Base-by-base conservation (phyloP, 2,329 filamentous ascomycete genomes). In the Uncinocarpus reesii region DNA sequence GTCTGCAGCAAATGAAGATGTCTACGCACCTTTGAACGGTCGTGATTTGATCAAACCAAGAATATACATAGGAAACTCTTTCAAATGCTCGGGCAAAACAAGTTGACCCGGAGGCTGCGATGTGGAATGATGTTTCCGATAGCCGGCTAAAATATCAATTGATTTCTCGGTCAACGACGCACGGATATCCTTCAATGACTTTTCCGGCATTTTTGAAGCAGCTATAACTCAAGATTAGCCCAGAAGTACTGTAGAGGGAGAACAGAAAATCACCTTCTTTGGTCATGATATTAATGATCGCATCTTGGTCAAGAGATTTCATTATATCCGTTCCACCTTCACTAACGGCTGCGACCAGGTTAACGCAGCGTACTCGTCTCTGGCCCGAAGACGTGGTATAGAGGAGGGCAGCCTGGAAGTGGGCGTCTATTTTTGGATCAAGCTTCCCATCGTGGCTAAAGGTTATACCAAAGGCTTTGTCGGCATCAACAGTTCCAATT, bases 371-470 rank as follows among this genome's bases (percentile, higher is more conserved):
- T 42, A 98, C 92, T 47, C 92, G 78, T 42, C 92, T 81, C 67
- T 98, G 81, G 3, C 92, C 92, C 43, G 78, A 82, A 3, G 88
- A 85, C 3, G 90, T 93, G 0, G 92, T 98, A 69, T 98, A 98
- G 1, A 98, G 77, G 2, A 98, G 72, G 1, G 92, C 92, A 18
- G 86, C 87, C 65, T 98, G 92, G 76, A 98, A 98, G 68, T 98
- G 92, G 6, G 90, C 90, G 65, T 98, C 92, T 18, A 96, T 76
- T 67, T 95, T 95, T 3, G 87, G 74, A 66, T 98, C 92, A n/a
- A 98, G 78, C 68, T 96, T 96, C 52, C 92, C 92, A 62, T 98
- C 92, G 65, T 98, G 94, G 58, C 79, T 85, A 65, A 98, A 98
- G 42, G 87, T 83, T 8, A 96, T 86, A 2, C 83, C 85, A 55